These are phyloP conservation scores for Endoconidiophora polonica DNA, from an alignment of 2,329 filamentous ascomycete species.

Conservation along the genomic window DNA sequence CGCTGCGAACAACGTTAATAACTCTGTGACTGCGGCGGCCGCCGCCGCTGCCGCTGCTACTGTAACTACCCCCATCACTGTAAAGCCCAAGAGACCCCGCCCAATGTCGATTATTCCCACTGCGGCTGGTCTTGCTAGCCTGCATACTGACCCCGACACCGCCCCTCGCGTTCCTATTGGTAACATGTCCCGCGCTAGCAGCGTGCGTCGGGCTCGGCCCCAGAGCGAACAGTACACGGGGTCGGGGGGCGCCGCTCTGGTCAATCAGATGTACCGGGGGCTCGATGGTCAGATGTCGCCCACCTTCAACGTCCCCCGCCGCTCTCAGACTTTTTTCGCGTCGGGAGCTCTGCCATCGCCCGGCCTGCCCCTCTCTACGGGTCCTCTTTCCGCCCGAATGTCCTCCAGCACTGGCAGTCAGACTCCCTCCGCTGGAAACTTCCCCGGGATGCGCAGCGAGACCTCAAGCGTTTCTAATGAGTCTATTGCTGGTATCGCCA, in stretches of 20 bases:
- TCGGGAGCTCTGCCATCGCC: constrained; percentile 25
- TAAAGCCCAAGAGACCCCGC: constrained; percentile 29
- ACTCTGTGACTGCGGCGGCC: constrained; percentile 16
- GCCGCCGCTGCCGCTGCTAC: constrained; percentile 12
- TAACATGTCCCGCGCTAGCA: constrained; percentile 35
- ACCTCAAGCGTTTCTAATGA: constrained; percentile 52
- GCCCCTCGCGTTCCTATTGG: constrained; percentile 61
- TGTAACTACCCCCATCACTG: constrained; percentile 13
- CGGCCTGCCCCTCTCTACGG: constrained; percentile 19
- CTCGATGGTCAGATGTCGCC: constrained; percentile 47
- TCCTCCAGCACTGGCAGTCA: constrained; percentile 27
- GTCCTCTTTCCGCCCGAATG: constrained; percentile 32
- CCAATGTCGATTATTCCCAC: constrained; percentile 42
- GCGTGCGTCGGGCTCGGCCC: constrained; percentile 37
- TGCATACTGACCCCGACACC: constrained; percentile 50
- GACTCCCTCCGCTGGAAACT: constrained; percentile 40
- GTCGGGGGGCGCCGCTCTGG: constrained; percentile 39
- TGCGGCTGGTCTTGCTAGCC: constrained; percentile 20
- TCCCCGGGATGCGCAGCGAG: constrained; percentile 53
- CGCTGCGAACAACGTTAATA: constrained; percentile 34
- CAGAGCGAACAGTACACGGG: constrained; percentile 47
- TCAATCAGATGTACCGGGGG: constrained; percentile 81
- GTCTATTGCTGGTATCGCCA: constrained; percentile 31
- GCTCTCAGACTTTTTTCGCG: constrained; percentile 48
- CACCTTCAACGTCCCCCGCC: constrained; percentile 38